Evolutionary conservation across 2,329 filamentous ascomycete genomes (phyloP), one percentile per base, ranked within the genome.

Genomic region (Alternaria atra): DNA sequence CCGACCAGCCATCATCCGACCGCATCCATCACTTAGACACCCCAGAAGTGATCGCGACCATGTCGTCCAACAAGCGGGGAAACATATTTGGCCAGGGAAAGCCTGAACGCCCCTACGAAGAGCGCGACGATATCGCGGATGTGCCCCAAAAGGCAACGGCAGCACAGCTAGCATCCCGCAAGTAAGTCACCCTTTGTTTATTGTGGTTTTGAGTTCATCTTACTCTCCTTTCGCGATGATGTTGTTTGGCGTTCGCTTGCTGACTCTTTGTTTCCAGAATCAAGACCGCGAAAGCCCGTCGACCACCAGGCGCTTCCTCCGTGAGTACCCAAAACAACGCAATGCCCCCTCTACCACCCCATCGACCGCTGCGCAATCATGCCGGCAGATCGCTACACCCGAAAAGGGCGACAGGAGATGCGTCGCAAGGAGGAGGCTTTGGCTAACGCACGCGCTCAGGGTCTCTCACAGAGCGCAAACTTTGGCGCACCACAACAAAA

Each of bases 141-240:
- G 77, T 79, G 66, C 80, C 82, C 27, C 79, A 82, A 67, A 80
- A 80, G 74, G 84, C 85, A 34, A 86, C 84, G 29, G 84, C 84
- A 39, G 84, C 84, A 39, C 84, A 86, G 75, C 52, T 86, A 75
- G 84, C 85, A 32, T 77, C 74, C 61, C 81, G 85, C 78, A 86
- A 83, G 85, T 86, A 79, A 81, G 85, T 86, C 47, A 63, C 37
- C 54, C 42, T 53, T 57, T 35, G 27, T 55, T 29, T 29, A 34
- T 44, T 60, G 29, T 29, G 27, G 37, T 25, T 43, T 29, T 39
- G 25, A 51, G 25, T n/a, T 50, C 23, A 4, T 37, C 13, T 20
- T 10, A 25, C 23, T 27, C 32, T 23, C 25, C 17, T 30, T 6
- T 27, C 27, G 48, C 39, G 34, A 60, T 34, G 55, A 53, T 34